Conservation (phyloP, 805 yeast genomes). For the Starmerella apis region DNA sequence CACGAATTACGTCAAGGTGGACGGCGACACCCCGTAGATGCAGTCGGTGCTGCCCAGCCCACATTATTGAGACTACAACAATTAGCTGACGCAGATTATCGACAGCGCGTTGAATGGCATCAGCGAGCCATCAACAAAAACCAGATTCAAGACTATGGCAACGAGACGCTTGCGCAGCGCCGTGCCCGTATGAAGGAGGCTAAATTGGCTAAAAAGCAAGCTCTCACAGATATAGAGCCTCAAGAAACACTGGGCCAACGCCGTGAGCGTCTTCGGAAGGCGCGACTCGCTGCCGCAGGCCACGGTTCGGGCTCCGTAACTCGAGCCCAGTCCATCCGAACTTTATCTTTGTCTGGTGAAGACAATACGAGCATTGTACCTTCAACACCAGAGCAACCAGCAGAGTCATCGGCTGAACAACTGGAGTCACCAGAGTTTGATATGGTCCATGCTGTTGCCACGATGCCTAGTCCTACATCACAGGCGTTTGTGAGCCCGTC, state of each 20-base stretch:
- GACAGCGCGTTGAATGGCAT: slow-evolving; percentile 26
- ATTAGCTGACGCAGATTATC: slow-evolving; percentile 28
- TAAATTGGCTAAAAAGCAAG: background rate
- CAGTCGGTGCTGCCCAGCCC: slow-evolving; percentile 19
- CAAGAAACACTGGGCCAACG: slow-evolving; percentile 26
- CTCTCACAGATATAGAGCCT: slow-evolving; percentile 1
- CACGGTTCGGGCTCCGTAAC: background rate
- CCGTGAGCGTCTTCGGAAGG: slow-evolving; percentile 19
- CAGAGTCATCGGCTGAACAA: background rate
- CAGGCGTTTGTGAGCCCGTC: slow-evolving; percentile 1
- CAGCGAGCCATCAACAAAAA: slow-evolving; percentile 16
- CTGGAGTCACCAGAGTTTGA: slow-evolving; percentile 8
- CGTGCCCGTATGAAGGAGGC: slow-evolving; percentile 26
- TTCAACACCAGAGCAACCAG: background rate
- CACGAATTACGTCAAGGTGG: slow-evolving; percentile 8
- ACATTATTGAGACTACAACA: slow-evolving; percentile 30
- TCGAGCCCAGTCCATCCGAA: background rate
- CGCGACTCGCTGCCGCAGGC: background rate
- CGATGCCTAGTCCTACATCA: slow-evolving; percentile 5
- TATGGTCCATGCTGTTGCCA: slow-evolving; percentile 13
- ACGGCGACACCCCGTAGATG: slow-evolving; percentile 27
- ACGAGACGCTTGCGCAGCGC: slow-evolving; percentile 30
- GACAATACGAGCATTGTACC: background rate
- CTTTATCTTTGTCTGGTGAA: background rate
- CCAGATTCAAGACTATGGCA: slow-evolving; percentile 21